Evolutionary conservation across 805 yeast species (phyloP).

Genomic region (Lipomyces kockii): DNA sequence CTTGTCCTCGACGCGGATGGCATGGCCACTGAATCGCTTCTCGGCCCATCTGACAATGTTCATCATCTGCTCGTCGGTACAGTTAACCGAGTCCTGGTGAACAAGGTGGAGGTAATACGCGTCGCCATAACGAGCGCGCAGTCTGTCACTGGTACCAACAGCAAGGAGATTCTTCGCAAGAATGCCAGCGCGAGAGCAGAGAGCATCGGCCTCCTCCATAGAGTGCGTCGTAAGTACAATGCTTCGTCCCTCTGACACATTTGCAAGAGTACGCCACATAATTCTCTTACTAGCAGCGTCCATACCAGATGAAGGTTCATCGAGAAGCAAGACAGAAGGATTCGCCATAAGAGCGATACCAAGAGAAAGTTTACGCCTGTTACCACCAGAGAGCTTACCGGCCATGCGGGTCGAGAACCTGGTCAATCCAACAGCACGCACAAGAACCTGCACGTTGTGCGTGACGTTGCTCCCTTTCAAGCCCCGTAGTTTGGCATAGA

Average conservation of each 20-base stretch:
- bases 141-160: constrained; percentile 42
- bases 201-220: constrained; percentile 49
- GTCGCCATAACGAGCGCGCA: constrained; percentile 43
- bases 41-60: constrained; percentile 39
- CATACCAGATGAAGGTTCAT: constrained; percentile 49
- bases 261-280: constrained; percentile 47
- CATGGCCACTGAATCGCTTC: constrained; percentile 39
- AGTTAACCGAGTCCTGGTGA: constrained; percentile 41
- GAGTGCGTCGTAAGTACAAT: constrained; percentile 48
- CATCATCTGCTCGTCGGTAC: constrained; percentile 41
- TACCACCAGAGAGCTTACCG: constrained; percentile 46
- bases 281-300: constrained; percentile 48
- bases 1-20: constrained; percentile 40
- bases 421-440: constrained; percentile 46
- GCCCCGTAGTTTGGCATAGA: constrained; percentile 46
- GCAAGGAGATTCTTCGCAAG: constrained; percentile 44
- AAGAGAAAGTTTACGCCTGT: constrained; percentile 46
- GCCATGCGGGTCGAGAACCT: constrained; percentile 44
- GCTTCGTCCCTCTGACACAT: constrained; percentile 44
- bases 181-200: constrained; percentile 46
- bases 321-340: constrained; percentile 46
- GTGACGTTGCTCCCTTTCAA: constrained; percentile 36
- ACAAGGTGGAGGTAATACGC: constrained; percentile 43
- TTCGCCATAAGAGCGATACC: constrained; percentile 47
- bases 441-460: constrained; percentile 42